Base-by-base conservation (phyloP, 2,329 filamentous ascomycete genomes). In the Arachnomyces sp. region DNA sequence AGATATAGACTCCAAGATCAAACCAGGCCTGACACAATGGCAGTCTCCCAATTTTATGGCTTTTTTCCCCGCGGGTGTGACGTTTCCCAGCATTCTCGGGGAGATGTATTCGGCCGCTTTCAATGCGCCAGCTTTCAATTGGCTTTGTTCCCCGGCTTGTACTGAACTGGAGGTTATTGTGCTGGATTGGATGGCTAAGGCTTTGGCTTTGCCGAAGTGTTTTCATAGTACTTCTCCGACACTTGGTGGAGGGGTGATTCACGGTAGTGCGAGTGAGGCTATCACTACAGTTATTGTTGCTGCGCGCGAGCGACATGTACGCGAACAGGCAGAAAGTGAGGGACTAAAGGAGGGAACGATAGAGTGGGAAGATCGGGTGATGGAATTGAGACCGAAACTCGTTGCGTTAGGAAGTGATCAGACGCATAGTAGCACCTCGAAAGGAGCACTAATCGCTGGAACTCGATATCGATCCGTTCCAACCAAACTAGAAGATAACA, bases 11-110 rank as follows among this genome's bases (percentile, higher is more conserved):
- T 67, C 74, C 33, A 85, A 92, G 59, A 94, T 96, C 57, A 78
- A 94, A 58, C 90, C 90, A 0, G 90, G 90, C 4, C 71, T 96
- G 40, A 95, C 90, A 0, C 90, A 95, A 65, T 96, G 90, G 88
- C 82, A 94, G 59, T 86, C 81, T 2, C 90, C 87, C 12, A 88
- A 90, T 57, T 96, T 94, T 72, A 86, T 95, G 77, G 90, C 90
- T 33, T 96, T 93, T 71, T 96, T 92, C 65, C 84, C 90, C 1
- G 86, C 86, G 36, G 80, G 78, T 16, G 80, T 81, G 39, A 85
- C 82, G 28, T 95, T 82, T 58, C 88, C 90, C 0, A 67, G 81
- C 18, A 90, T 94, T 61, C 74, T 96, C 8, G 90, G 87, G 14
- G 90, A 96, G 65, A 80, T 96, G 69, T 96, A 94, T 70, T 86